These are phyloP conservation scores for Geum urbanum DNA, from an alignment of 306 rosid species.

Conservation along the genomic window DNA sequence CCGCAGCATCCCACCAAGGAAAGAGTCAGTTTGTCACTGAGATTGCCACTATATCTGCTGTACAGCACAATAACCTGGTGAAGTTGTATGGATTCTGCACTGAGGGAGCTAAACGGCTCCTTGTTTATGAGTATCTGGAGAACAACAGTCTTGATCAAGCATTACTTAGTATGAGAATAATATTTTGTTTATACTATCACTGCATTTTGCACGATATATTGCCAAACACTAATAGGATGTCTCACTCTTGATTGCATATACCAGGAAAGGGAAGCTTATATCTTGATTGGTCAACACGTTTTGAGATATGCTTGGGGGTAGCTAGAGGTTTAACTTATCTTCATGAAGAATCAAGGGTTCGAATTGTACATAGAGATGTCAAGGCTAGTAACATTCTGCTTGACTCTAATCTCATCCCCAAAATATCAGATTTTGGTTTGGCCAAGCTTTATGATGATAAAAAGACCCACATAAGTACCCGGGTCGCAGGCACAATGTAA, in stretches of 20 bases:
- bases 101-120: slow-evolving; percentile 59
- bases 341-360: slow-evolving; percentile 64
- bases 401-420: slow-evolving; percentile 54
- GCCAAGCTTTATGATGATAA: slow-evolving; percentile 77
- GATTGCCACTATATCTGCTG: slow-evolving; percentile 77
- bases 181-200: background rate
- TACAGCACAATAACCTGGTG: slow-evolving; percentile 80
- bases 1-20: slow-evolving; percentile 72
- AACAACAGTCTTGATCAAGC: slow-evolving; percentile 89
- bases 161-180: slow-evolving; percentile 53
- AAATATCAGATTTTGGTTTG: slow-evolving; percentile 79
- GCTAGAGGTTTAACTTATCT: slow-evolving; percentile 78
- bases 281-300: slow-evolving; percentile 65
- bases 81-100: slow-evolving; percentile 69
- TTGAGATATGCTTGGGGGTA: slow-evolving; percentile 58
- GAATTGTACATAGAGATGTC: slow-evolving; percentile 80
- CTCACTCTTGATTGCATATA: slow-evolving; percentile 6
- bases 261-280: slow-evolving; percentile 39
- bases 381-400: slow-evolving; percentile 78
- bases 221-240: background rate
- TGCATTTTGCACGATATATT: background rate
- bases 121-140: slow-evolving; percentile 73
- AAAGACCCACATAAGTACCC: slow-evolving; percentile 73
- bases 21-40: slow-evolving; percentile 71
- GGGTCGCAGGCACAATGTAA: slow-evolving; percentile 77